Evolutionary conservation across 2,329 filamentous ascomycete species (phyloP).

Genomic region (Hypoxylon sp.): DNA sequence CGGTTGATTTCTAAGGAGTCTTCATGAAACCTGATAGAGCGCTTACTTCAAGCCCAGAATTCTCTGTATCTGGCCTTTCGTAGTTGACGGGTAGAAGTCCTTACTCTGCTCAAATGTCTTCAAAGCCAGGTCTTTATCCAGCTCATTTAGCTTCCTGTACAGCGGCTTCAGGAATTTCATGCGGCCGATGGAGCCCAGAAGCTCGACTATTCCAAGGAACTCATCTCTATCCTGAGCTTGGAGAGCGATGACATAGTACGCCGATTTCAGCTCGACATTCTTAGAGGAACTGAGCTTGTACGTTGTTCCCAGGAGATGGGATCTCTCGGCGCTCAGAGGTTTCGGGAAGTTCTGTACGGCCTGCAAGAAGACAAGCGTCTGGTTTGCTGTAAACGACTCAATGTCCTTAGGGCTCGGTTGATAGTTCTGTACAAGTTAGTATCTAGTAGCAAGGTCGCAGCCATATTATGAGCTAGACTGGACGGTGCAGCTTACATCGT

Average conservation of each 20-base stretch:
- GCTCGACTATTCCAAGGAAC: constrained; percentile 78
- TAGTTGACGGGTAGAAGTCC: constrained; percentile 97
- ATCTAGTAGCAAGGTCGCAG: not conserved
- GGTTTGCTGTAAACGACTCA: constrained; percentile 82
- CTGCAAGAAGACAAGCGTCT: constrained; percentile 92
- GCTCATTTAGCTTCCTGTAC: constrained; percentile 81
- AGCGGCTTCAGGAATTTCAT: constrained; percentile 98
- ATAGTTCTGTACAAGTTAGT: constrained; percentile 63
- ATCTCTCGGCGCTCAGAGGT: constrained; percentile 74
- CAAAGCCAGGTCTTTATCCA: constrained; percentile 81
- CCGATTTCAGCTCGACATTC: constrained; percentile 87
- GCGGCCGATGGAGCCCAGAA: constrained; percentile 85
- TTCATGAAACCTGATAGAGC: not conserved
- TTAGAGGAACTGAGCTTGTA: constrained; percentile 82
- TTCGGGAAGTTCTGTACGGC: constrained; percentile 77
- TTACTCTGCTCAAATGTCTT: constrained; percentile 88
- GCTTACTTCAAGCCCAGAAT: constrained; percentile 69
- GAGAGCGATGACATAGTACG: constrained; percentile 86
- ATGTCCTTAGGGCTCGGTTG: constrained; percentile 78
- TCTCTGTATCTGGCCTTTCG: constrained; percentile 87
- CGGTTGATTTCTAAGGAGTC: not conserved
- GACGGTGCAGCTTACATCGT: constrained; percentile 61
- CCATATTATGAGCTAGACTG: constrained; percentile 47
- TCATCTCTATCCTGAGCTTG: constrained; percentile 78
- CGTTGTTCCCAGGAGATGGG: constrained; percentile 78